Evolutionary conservation across 106 monocot species (phyloP).

Genomic region (Alisma plantagoaquatica): DNA sequence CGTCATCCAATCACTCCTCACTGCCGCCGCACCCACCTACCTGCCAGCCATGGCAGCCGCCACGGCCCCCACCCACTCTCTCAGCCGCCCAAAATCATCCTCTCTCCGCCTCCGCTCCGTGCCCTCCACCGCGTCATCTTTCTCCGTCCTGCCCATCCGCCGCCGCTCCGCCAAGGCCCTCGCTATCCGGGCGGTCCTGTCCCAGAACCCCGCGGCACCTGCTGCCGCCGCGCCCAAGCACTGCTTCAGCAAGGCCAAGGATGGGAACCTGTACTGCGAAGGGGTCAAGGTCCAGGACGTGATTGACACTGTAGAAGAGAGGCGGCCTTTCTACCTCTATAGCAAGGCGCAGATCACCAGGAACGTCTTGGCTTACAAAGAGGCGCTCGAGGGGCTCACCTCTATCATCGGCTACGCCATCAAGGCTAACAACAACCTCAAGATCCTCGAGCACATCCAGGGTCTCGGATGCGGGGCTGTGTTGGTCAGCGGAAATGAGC

Average conservation of each 20-base stretch:
- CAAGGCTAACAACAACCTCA: slow-evolving; percentile 94
- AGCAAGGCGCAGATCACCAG: slow-evolving; percentile 91
- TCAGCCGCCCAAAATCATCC: too few relatives aligned
- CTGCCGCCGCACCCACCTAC: too few relatives aligned
- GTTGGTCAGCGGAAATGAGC: slow-evolving; percentile 91
- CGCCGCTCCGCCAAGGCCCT: too few relatives aligned
- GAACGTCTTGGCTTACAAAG: slow-evolving; percentile 72
- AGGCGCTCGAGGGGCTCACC: slow-evolving; percentile 62
- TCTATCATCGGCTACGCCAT: slow-evolving; percentile 85
- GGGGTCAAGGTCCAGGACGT: slow-evolving; percentile 52
- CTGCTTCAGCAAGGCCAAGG: slow-evolving; percentile 43
- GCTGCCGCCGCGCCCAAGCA: slow-evolving; percentile 13
- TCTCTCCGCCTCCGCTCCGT: too few relatives aligned
- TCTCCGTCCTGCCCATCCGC: too few relatives aligned
- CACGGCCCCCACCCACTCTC: too few relatives aligned
- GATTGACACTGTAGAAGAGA: slow-evolving; percentile 47
- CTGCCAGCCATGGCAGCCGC: too few relatives aligned
- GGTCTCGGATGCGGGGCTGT: slow-evolving; percentile 81
- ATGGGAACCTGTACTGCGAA: slow-evolving; percentile 78
- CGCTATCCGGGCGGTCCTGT: too few relatives aligned
- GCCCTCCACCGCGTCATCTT: too few relatives aligned
- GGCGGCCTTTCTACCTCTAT: slow-evolving; percentile 94
- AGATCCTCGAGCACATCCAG: slow-evolving; percentile 67
- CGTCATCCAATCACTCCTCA: too few relatives aligned
- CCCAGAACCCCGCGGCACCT: too few relatives aligned